These are phyloP conservation scores for Colletotrichum tofieldiae DNA, from an alignment of 2,329 filamentous ascomycete genomes.

Conservation along the genomic window DNA sequence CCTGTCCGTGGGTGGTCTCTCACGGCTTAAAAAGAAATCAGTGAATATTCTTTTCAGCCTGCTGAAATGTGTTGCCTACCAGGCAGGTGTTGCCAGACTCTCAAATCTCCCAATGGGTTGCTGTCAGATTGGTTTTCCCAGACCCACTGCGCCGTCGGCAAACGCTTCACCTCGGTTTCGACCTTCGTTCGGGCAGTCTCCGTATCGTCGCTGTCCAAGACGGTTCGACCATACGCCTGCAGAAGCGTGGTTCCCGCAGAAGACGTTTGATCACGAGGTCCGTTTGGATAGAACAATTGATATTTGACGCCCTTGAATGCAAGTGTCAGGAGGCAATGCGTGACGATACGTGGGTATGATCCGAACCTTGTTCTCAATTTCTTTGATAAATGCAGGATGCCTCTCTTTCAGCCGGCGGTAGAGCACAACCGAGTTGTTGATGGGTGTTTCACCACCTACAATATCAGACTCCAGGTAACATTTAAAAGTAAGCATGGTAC, in stretches of 20 bases:
- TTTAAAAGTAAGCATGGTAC: not conserved
- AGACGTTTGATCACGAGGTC: slow-evolving; percentile 44
- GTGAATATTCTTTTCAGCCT: not conserved
- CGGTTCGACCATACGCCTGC: slow-evolving; percentile 46
- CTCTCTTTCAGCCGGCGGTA: slow-evolving; percentile 43
- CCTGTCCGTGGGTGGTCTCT: slow-evolving; percentile 45
- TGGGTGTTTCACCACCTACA: slow-evolving; percentile 47
- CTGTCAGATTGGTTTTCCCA: slow-evolving; percentile 46
- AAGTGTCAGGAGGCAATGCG: not conserved
- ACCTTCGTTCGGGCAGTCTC: slow-evolving; percentile 45
- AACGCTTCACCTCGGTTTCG: slow-evolving; percentile 45
- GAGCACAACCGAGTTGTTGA: slow-evolving; percentile 47
- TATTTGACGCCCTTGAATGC: slow-evolving; percentile 45
- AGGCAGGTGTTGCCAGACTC: slow-evolving; percentile 47
- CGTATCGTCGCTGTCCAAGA: slow-evolving; percentile 45
- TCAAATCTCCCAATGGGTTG: slow-evolving; percentile 46
- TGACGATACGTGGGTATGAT: not conserved
- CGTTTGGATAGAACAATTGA: slow-evolving; percentile 46
- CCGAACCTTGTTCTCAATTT: slow-evolving; percentile 44
- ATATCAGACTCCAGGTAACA: not conserved
- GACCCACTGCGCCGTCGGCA: slow-evolving; percentile 46
- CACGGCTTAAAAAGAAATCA: slow-evolving; percentile 34
- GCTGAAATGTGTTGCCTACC: slow-evolving; percentile 23
- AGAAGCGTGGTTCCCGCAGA: slow-evolving; percentile 46
- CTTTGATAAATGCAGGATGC: slow-evolving; percentile 46